These are phyloP conservation scores for Lathyrus oleraceus DNA, from an alignment of 306 rosid genomes.

Conservation along the genomic window DNA sequence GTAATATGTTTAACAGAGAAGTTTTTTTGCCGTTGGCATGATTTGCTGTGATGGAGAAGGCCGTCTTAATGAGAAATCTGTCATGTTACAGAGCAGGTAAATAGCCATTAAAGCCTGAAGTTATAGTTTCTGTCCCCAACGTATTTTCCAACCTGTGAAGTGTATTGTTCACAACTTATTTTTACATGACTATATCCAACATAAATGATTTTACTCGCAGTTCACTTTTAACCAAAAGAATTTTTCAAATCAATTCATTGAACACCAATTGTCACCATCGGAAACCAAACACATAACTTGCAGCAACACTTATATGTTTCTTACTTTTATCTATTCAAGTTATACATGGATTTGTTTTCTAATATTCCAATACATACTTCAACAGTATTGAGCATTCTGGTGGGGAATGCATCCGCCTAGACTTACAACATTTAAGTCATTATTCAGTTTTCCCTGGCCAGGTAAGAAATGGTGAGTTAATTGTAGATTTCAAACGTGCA, in stretches of 20 bases:
- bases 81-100: slow-evolving; percentile 91
- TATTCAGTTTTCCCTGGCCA: slow-evolving; percentile 96
- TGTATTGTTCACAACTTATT: background rate
- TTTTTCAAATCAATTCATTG: background rate
- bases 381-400: slow-evolving; percentile 78
- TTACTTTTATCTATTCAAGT: slow-evolving; percentile 10
- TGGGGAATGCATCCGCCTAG: slow-evolving; percentile 89
- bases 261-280: background rate
- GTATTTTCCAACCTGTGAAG: background rate
- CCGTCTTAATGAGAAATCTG: slow-evolving; percentile 82
- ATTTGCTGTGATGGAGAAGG: slow-evolving; percentile 92
- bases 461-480: slow-evolving; percentile 43
- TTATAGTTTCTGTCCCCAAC: background rate
- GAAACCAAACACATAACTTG: background rate
- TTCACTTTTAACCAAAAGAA: background rate
- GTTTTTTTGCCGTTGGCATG: slow-evolving; percentile 84
- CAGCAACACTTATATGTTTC: background rate
- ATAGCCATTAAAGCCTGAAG: background rate
- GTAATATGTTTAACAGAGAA: slow-evolving; percentile 63
- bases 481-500: slow-evolving; percentile 24
- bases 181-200: background rate
- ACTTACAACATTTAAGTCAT: slow-evolving; percentile 63
- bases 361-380: slow-evolving; percentile 2
- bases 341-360: slow-evolving; percentile 33
- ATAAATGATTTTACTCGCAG: background rate